Conservation (phyloP, 2,329 filamentous ascomycete genomes). For the Alternaria brassicicola region DNA sequence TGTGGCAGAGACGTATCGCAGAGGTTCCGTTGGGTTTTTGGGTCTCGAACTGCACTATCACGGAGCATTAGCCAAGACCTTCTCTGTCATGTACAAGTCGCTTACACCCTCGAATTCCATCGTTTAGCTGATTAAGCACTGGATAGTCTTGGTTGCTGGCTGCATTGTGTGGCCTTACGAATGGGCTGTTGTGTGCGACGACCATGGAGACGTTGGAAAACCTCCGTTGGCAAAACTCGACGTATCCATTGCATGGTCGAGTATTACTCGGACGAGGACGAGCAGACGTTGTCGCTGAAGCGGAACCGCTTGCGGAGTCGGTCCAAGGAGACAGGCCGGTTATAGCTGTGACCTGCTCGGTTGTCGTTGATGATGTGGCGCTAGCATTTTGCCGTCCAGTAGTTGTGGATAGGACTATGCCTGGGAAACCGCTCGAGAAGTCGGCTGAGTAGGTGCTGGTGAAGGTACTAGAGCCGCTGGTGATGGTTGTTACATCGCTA, state of each 20-base stretch:
- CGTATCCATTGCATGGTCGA: conserved; percentile 44
- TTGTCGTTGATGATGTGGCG: conserved; percentile 16
- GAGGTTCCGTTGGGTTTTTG: conserved; percentile 63
- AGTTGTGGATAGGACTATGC: conserved; percentile 5
- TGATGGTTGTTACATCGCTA: conserved; percentile 5
- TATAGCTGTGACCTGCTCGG: conserved; percentile 26
- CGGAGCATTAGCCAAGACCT: not conserved
- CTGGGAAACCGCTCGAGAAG: conserved; percentile 1
- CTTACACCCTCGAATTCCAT: conserved; percentile 47
- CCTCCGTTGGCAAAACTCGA: conserved; percentile 43
- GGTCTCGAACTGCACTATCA: conserved; percentile 64
- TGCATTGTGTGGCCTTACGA: conserved; percentile 36
- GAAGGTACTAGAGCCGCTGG: not conserved
- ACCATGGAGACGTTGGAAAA: conserved; percentile 47
- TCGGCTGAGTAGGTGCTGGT: not conserved
- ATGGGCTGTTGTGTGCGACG: conserved; percentile 47
- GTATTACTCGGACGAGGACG: conserved; percentile 31
- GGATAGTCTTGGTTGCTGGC: conserved; percentile 42
- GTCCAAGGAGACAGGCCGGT: conserved; percentile 20
- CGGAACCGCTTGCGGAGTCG: conserved; percentile 14
- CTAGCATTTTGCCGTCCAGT: conserved; percentile 19
- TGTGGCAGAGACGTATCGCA: conserved; percentile 76
- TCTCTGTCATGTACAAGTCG: not conserved
- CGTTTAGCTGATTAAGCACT: conserved; percentile 41
- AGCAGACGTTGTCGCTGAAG: conserved; percentile 14